Evolutionary conservation across 176 grass and related monocot species (phyloP), one percentile per base, ranked within the genome.

Genomic region (Alloteropsis semialata): DNA sequence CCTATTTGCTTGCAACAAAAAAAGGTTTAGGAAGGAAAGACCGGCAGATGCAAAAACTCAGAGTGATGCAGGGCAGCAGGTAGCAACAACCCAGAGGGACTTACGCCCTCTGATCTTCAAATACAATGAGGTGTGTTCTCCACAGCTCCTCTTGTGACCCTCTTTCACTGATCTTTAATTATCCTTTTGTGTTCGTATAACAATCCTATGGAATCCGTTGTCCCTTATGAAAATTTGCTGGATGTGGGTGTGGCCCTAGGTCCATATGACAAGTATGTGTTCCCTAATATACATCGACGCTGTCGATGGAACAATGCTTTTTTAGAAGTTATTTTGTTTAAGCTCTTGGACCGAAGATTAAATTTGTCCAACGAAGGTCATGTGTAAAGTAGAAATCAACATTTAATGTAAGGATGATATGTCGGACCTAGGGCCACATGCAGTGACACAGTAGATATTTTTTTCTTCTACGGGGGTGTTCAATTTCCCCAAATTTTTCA

Each of bases 41-140:
- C 55, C 68, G 30, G 59, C 28, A n/a, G 84, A 75, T 80, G 69
- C 69, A 65, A 87, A 91, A 77, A 65, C 30, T 81, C 21, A 29
- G 33, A 79, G 11, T 56, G 81, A 85, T 32, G 76, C 27, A 36
- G 81, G 29, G 36, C 74, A 69, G 53, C 89, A 94, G 75, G 33
- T 12, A 63, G 84, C 75, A 77, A 98, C 96, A 60, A 81, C 39
- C 55, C 73, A 86, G 84, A 98, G 90, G 66, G 92, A 98, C 54
- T 88, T 83, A 17, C 92, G 90, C 21, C 92, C 96, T 32, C 27
- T 98, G 49, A 88, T 98, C 64, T 98, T 98, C 90, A 98, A 98
- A 88, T 98, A 94, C 72, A 98, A 98, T 56, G 92, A 98, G 95
- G 95, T 97, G 46, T 68, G 46, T 32, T 75, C 62, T 49, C 46